Evolutionary conservation across 345 rosid genomes (phyloP).

Genomic region (Citrus reticulata): DNA sequence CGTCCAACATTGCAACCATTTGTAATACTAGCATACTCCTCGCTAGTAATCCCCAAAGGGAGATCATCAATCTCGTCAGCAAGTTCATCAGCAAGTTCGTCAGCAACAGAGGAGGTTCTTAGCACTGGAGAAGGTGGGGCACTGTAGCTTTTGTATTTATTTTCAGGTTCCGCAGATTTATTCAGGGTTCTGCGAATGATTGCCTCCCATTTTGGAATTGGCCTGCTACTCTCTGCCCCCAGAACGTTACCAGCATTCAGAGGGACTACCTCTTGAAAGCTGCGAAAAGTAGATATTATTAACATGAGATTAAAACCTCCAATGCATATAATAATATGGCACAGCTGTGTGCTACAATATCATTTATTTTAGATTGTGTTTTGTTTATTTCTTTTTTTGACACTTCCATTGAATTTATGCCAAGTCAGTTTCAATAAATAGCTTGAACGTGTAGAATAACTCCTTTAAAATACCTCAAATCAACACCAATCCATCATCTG

Average conservation of each 20-base stretch:
- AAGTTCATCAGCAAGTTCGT: constrained; percentile 65
- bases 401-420: background rate
- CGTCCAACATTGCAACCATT: constrained; percentile 20
- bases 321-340: background rate
- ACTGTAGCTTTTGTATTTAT: constrained; percentile 60
- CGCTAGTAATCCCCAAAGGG: constrained; percentile 37
- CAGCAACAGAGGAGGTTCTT: constrained; percentile 68
- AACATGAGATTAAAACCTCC: background rate
- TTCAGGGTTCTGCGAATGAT: constrained; percentile 84
- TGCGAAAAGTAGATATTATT: constrained; percentile 16
- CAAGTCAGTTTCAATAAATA: background rate
- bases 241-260: constrained; percentile 91
- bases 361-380: background rate
- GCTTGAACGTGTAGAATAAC: background rate
- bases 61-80: constrained; percentile 45
- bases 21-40: constrained; percentile 29
- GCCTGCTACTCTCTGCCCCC: constrained; percentile 88
- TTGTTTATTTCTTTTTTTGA: background rate
- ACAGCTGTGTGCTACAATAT: background rate
- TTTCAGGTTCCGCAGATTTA: constrained; percentile 52
- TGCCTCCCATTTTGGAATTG: constrained; percentile 91
- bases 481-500: background rate
- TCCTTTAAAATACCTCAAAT: background rate
- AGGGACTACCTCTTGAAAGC: constrained; percentile 98
- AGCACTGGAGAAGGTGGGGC: constrained; percentile 92